phyloP scores from a whole-genome alignment of 1,284 basidiomycete species.

The Malassezia slooffiae region DNA sequence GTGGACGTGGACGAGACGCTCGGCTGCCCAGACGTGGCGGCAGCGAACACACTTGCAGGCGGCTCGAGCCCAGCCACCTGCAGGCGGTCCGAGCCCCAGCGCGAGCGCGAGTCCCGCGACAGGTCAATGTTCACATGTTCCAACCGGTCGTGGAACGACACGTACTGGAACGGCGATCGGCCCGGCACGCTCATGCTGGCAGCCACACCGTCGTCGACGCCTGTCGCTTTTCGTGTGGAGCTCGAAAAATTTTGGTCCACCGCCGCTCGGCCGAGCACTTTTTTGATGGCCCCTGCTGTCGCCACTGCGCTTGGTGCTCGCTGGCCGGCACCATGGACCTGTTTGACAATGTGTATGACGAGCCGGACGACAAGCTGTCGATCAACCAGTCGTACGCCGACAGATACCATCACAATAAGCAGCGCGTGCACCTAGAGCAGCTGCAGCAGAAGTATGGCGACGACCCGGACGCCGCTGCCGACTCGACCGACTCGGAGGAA shows the following conservation, averaged over 20 bases:
- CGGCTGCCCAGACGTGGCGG: constrained; percentile 5
- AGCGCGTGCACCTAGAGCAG: constrained; percentile 34
- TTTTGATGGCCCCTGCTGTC: too few relatives aligned
- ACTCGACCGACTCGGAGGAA: constrained; percentile 28
- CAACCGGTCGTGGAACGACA: constrained; percentile 45
- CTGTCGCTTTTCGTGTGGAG: too few relatives aligned
- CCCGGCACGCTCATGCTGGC: too few relatives aligned
- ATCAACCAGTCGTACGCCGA: constrained; percentile 42
- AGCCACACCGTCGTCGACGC: too few relatives aligned
- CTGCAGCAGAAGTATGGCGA: constrained; percentile 36
- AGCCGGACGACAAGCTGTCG: constrained; percentile 14
- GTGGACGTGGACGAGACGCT: constrained; percentile 15
- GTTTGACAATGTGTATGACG: constrained; percentile 1
- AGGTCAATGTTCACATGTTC: constrained; percentile 36
- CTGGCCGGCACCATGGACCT: constrained; percentile 1
- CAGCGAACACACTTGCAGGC: constrained; percentile 10
- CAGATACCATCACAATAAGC: constrained; percentile 40
- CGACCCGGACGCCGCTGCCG: too few relatives aligned
- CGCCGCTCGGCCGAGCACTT: constrained; percentile 1
- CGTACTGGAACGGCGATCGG: constrained; percentile 31
- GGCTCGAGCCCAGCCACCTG: constrained; percentile 26
- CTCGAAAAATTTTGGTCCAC: constrained; percentile 1
- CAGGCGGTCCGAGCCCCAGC: constrained; percentile 16
- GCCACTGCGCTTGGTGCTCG: too few relatives aligned
- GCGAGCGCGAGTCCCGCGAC: constrained; percentile 15